Conservation (phyloP, 1,284 basidiomycete genomes). For the Cryptococcus sp. region DNA sequence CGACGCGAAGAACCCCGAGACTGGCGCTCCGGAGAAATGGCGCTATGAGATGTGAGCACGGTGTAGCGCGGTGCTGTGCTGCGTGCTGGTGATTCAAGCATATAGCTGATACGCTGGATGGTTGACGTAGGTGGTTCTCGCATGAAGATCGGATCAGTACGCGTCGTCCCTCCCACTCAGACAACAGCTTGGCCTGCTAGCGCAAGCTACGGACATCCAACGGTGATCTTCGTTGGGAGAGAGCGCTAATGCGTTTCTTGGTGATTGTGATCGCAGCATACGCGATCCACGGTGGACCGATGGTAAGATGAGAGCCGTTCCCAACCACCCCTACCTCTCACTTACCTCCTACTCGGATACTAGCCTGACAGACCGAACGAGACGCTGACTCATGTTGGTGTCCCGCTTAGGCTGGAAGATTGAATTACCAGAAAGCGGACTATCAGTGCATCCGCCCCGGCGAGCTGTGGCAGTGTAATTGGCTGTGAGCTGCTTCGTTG, state of each 20-base stretch:
- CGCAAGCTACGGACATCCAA: not conserved
- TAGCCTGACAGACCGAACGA: no score
- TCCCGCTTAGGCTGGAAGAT: slow-evolving; percentile 5
- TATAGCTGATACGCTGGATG: not conserved
- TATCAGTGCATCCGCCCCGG: slow-evolving; percentile 15
- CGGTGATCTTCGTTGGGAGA: no score
- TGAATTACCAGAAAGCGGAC: slow-evolving; percentile 14
- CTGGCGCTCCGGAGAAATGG: slow-evolving; percentile 13
- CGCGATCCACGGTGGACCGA: slow-evolving; percentile 13
- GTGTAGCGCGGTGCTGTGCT: no score
- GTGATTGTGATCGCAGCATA: slow-evolving; percentile 1
- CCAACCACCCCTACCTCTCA: no score
- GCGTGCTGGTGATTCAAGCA: not conserved
- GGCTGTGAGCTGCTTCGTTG: slow-evolving; percentile 7
- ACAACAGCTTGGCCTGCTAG: not conserved
- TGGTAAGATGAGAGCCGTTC: not conserved
- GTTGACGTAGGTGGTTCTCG: slow-evolving; percentile 13
- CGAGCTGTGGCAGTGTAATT: slow-evolving; percentile 15
- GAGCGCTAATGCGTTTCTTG: no score
- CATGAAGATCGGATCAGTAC: slow-evolving; percentile 14
- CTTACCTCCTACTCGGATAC: no score
- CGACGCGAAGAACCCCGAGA: slow-evolving; percentile 13
- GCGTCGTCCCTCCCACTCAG: not conserved
- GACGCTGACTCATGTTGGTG: no score
- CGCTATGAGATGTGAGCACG: slow-evolving; percentile 10